phyloP scores from a whole-genome alignment of 1,284 basidiomycete species.

The Termitomyces sp. region DNA sequence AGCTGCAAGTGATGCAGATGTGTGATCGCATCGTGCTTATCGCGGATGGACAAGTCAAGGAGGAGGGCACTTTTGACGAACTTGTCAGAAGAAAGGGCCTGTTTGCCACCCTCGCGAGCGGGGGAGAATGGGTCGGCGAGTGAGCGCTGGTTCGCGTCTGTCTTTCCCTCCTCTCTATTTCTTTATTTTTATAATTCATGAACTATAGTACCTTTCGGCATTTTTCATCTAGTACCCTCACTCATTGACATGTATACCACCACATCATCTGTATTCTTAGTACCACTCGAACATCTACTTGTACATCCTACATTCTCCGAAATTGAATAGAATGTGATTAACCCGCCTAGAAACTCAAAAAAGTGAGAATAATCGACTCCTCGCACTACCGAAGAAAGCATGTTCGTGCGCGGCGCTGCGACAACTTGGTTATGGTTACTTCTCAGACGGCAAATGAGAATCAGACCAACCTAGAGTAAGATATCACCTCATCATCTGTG shows the following conservation, averaged over 20 bases:
- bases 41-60: conserved; percentile 70
- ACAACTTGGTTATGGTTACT: too few species aligned
- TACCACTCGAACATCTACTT: neutral
- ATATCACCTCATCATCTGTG: too few species aligned
- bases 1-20: conserved; percentile 84
- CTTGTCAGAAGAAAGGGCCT: conserved; percentile 66
- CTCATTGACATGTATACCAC: conserved; percentile 1
- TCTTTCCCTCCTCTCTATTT: neutral
- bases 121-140: conserved; percentile 77
- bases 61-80: conserved; percentile 75
- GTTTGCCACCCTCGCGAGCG: conserved; percentile 79
- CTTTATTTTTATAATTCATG: neutral
- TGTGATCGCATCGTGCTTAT: conserved; percentile 89
- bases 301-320: neutral
- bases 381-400: too few species aligned
- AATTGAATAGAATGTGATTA: neutral
- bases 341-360: neutral
- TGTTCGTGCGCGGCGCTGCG: too few species aligned
- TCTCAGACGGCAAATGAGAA: too few species aligned
- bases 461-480: too few species aligned
- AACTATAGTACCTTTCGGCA: conserved; percentile 2
- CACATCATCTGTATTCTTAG: conserved; percentile 13
- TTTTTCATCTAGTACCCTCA: conserved; percentile 5
- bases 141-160: conserved; percentile 16
- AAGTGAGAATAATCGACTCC: too few species aligned